phyloP scores from a whole-genome alignment of 2,329 filamentous ascomycete genomes.

The Aspergillaceae sp. region DNA sequence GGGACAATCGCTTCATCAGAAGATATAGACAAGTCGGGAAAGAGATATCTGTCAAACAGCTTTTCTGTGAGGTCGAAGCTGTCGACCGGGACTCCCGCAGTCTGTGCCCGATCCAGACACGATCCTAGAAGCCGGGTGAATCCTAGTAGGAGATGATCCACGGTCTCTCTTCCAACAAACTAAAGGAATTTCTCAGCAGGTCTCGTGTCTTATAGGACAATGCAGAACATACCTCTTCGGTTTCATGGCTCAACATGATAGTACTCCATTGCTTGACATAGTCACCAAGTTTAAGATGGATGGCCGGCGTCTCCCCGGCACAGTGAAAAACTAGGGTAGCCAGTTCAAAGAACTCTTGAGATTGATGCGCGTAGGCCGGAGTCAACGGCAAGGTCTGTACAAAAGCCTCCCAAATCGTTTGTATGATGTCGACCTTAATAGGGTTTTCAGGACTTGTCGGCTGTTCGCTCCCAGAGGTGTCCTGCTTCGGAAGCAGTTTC shows the following conservation, averaged over 20 bases:
- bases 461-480: constrained; percentile 11
- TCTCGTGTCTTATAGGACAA: neutral
- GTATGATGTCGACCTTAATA: constrained; percentile 31
- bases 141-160: constrained; percentile 37
- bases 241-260: constrained; percentile 36
- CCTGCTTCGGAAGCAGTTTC: constrained; percentile 21
- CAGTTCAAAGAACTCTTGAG: constrained; percentile 41
- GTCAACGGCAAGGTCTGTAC: constrained; percentile 32
- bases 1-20: constrained; percentile 21
- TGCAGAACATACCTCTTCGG: constrained; percentile 30
- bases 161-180: constrained; percentile 39
- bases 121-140: constrained; percentile 36
- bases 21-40: constrained; percentile 45
- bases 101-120: constrained; percentile 33
- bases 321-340: constrained; percentile 35
- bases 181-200: constrained; percentile 16
- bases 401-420: constrained; percentile 39
- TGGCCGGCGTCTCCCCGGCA: constrained; percentile 31
- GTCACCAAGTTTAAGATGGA: constrained; percentile 29
- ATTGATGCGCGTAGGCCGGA: constrained; percentile 28
- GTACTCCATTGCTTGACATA: constrained; percentile 37
- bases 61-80: constrained; percentile 38
- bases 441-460: constrained; percentile 16
- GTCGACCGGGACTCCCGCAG: constrained; percentile 23
- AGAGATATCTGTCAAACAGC: constrained; percentile 58